phyloP scores from a whole-genome alignment of 2,329 filamentous ascomycete genomes.

The Clarireedia homoeocarpa region DNA sequence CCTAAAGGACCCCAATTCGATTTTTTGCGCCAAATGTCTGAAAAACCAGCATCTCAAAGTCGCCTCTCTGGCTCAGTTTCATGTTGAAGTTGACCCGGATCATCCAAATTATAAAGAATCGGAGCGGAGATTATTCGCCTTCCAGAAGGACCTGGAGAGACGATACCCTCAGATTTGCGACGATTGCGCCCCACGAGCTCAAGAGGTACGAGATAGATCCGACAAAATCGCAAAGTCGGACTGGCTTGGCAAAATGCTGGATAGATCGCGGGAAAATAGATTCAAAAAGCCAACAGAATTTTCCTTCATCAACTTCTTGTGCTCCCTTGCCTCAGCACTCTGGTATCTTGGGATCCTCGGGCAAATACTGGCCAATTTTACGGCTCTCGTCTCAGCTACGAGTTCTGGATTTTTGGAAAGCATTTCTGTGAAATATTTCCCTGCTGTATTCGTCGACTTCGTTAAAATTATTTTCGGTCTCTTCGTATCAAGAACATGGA shows the following conservation, averaged over 20 bases:
- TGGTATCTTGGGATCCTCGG: conserved; percentile 23
- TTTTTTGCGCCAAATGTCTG: conserved; percentile 70
- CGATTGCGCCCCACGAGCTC: conserved; percentile 68
- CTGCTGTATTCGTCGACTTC: background rate
- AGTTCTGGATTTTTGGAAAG: background rate
- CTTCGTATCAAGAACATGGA: conserved; percentile 10
- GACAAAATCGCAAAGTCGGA: conserved; percentile 59
- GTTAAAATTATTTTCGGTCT: background rate
- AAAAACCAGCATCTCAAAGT: conserved; percentile 84
- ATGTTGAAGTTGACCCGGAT: conserved; percentile 55
- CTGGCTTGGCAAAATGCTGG: conserved; percentile 44
- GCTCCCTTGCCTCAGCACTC: conserved; percentile 14
- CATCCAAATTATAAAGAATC: conserved; percentile 61
- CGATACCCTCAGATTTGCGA: conserved; percentile 86
- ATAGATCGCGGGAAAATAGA: conserved; percentile 46
- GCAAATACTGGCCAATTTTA: conserved; percentile 24
- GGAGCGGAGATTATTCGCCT: conserved; percentile 61
- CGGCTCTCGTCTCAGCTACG: conserved; percentile 9
- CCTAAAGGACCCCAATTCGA: conserved; percentile 18
- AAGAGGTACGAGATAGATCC: conserved; percentile 58
- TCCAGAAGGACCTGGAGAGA: conserved; percentile 64
- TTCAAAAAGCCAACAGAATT: conserved; percentile 20
- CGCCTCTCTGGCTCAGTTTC: conserved; percentile 69
- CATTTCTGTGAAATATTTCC: background rate
- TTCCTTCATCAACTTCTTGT: conserved; percentile 10